Percentiles rank a stretch among this genome's conserved stretches.
Evolutionary conservation across 2,329 filamentous ascomycete species (phyloP).

Genomic region (Trichoderma sp.): DNA sequence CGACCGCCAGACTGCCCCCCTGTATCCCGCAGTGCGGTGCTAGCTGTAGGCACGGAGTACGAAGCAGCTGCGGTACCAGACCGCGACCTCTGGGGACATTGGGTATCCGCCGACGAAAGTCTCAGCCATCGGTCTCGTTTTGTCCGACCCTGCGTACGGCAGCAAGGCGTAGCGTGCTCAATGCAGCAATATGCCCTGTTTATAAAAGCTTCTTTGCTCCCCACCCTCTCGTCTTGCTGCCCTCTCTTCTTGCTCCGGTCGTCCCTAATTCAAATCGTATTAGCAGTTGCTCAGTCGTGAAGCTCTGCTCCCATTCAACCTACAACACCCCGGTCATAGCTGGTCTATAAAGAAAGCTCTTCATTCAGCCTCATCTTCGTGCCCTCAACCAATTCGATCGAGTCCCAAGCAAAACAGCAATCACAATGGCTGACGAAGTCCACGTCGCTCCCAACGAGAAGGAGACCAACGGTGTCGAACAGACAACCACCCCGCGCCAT

Average conservation of each 20-base stretch:
- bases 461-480: slow-evolving; percentile 24
- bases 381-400: slow-evolving; percentile 5
- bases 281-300: slow-evolving; percentile 10
- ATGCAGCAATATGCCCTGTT: not conserved
- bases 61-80: slow-evolving; percentile 8
- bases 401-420: slow-evolving; percentile 14
- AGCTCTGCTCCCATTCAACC: slow-evolving; percentile 7
- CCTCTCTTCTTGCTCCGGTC: slow-evolving; percentile 11
- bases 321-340: not conserved
- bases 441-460: slow-evolving; percentile 27
- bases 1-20: slow-evolving; percentile 18
- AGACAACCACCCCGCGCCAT: slow-evolving; percentile 19
- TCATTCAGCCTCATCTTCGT: not conserved
- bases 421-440: slow-evolving; percentile 26
- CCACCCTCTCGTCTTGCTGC: slow-evolving; percentile 2
- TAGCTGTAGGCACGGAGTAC: not conserved
- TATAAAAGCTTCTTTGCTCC: slow-evolving; percentile 23
- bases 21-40: slow-evolving; percentile 22
- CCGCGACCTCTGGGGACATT: slow-evolving; percentile 18
- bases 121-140: slow-evolving; percentile 27
- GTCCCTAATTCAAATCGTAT: slow-evolving; percentile 1
- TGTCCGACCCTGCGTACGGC: slow-evolving; percentile 15
- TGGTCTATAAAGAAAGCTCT: not conserved
- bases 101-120: slow-evolving; percentile 15
- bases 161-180: slow-evolving; percentile 11